phyloP scores from a whole-genome alignment of 352 stramenopile species.

The Elongisporangium undulatum region DNA sequence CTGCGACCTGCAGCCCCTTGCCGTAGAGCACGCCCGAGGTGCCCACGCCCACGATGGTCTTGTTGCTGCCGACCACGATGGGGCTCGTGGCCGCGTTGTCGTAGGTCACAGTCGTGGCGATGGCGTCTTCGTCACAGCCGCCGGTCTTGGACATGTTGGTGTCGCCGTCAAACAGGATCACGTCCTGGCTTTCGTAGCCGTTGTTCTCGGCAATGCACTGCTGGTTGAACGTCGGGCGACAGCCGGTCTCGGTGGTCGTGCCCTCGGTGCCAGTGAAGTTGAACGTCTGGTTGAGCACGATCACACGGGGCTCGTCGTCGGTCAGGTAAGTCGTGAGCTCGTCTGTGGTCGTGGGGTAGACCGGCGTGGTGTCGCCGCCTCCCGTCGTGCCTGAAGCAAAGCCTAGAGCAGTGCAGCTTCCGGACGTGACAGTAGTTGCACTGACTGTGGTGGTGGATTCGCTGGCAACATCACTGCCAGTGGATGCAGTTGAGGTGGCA shows the following conservation, averaged over 20 bases:
- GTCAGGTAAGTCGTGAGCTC: constrained; percentile 23
- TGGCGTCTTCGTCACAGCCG: constrained; percentile 10
- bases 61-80: constrained; percentile 13
- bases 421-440: no score
- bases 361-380: constrained; percentile 13
- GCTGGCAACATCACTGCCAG: no score
- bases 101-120: constrained; percentile 15
- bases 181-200: constrained; percentile 29
- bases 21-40: constrained; percentile 22
- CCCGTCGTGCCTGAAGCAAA: no score
- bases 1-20: constrained; percentile 18
- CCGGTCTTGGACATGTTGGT: constrained; percentile 21
- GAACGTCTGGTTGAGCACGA: constrained; percentile 32
- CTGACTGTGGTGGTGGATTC: no score
- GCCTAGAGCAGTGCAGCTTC: no score
- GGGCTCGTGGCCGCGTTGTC: constrained; percentile 15
- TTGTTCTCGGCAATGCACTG: constrained; percentile 32
- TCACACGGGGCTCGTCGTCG: constrained; percentile 20
- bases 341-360: constrained; percentile 22
- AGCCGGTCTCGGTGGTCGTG: constrained; percentile 26
- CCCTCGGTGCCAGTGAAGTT: constrained; percentile 27
- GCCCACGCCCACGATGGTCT: constrained; percentile 21
- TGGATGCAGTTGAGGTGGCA: no score
- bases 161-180: constrained; percentile 21
- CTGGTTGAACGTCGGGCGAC: constrained; percentile 11